phyloP scores from a whole-genome alignment of 352 stramenopile genomes.

The Globisporangium cederbergense region DNA sequence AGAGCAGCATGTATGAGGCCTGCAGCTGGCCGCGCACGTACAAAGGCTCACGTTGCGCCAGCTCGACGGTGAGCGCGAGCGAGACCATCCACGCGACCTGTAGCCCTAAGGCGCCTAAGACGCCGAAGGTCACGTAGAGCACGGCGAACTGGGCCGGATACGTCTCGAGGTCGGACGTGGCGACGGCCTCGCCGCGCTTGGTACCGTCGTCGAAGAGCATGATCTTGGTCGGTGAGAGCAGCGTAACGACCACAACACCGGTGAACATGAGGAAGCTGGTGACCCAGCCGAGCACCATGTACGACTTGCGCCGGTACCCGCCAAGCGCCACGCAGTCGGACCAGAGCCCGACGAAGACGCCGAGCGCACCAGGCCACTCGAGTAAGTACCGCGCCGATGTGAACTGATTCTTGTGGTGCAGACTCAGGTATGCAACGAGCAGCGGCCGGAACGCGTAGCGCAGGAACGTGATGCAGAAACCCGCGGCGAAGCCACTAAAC shows the following conservation, averaged over 20 bases:
- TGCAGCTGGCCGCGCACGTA: slow-evolving; percentile 42
- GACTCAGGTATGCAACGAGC: slow-evolving; percentile 39
- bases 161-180: slow-evolving; percentile 14
- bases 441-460: slow-evolving; percentile 36
- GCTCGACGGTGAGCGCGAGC: slow-evolving; percentile 42
- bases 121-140: slow-evolving; percentile 30
- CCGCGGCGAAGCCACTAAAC: slow-evolving; percentile 27
- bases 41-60: slow-evolving; percentile 51
- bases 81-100: slow-evolving; percentile 41
- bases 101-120: slow-evolving; percentile 30
- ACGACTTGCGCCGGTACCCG: slow-evolving; percentile 81
- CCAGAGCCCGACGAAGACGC: slow-evolving; percentile 82
- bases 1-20: slow-evolving; percentile 38
- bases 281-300: slow-evolving; percentile 79
- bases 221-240: slow-evolving; percentile 17
- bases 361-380: slow-evolving; percentile 67
- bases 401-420: slow-evolving; percentile 34
- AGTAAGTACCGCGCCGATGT: slow-evolving; percentile 32
- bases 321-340: slow-evolving; percentile 81
- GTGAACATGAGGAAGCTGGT: slow-evolving; percentile 26
- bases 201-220: slow-evolving; percentile 15
- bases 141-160: slow-evolving; percentile 17
- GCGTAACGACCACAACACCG: slow-evolving; percentile 17
- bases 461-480: slow-evolving; percentile 30
- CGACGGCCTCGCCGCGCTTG: slow-evolving; percentile 13